Base-by-base conservation (phyloP, 2,329 filamentous ascomycete species). In the Fusarium anthophilum region DNA sequence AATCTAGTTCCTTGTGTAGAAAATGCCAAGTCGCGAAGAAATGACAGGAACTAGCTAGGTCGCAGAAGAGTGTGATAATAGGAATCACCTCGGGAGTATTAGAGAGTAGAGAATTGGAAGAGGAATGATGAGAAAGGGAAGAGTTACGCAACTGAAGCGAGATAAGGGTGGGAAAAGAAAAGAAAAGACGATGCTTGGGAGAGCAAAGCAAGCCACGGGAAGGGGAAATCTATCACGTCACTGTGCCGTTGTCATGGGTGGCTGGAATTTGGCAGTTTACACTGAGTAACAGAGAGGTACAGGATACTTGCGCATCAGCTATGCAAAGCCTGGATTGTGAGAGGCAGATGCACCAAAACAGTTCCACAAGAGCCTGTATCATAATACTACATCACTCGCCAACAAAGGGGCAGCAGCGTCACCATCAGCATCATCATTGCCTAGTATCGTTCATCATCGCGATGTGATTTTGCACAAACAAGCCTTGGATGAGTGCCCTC, bases 161-260 rank as follows among this genome's bases (percentile, higher is more conserved):
- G 71, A 48, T 66, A 62, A 53, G 66, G 47, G 53, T 47, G 54
- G 30, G 55, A 66, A 64, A 72, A 59, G 54, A 69, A 48, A 74
- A 59, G 54, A 72, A 58, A 72, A 62, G 63, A 48, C n/a, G 14
- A 47, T 20, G 24, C 22, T n/a, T 37, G 22, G 39, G 22, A 43
- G 39, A n/a, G 22, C 44, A 26, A 47, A 26, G n/a, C 24, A 73
- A 75, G 73, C 69, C 64, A 76, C 69, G 59, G 20, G 61, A 57
- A 45, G 60, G 32, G 51, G 58, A 65, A 77, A 74, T 78, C 76
- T 71, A 79, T 79, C 76, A 79, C 77, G 77, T 79, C 77, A 79
- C 77, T 72, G 68, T 66, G 68, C 72, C 59, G 68, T 75, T 47
- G 61, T 68, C 65, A 51, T 75, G 72, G 64, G 73, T 75, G 69